A percentile compares a stretch with the other conserved stretches of the same genome.
phyloP scores from a whole-genome alignment of 495 filamentous ascomycete genomes.

The Cercophora samala region DNA sequence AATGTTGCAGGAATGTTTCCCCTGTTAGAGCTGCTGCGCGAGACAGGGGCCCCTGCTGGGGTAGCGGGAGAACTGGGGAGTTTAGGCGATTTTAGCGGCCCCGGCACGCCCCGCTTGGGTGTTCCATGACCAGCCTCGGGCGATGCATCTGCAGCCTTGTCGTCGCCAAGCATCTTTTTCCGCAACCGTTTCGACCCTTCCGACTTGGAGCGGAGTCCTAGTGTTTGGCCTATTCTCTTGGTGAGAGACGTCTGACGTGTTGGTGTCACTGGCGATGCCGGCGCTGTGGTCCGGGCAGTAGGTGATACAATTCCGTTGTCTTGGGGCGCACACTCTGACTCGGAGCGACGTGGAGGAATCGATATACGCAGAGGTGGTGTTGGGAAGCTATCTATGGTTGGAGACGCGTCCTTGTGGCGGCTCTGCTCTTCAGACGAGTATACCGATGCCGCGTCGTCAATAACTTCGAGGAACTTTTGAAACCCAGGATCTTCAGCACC shows the following conservation, averaged over 20 bases:
- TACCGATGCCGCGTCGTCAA: slow-evolving; percentile 23
- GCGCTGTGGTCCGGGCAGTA: slow-evolving; percentile 10
- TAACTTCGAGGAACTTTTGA: slow-evolving; percentile 36
- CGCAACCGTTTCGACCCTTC: slow-evolving; percentile 28
- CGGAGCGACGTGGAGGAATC: slow-evolving; percentile 11
- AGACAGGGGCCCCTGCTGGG: slow-evolving; percentile 23
- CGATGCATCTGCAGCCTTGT: slow-evolving; percentile 21
- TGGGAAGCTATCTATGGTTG: slow-evolving; percentile 13
- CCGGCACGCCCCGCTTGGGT: slow-evolving; percentile 24
- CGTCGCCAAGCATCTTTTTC: slow-evolving; percentile 35
- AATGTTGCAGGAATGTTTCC: slow-evolving; percentile 23
- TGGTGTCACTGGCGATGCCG: slow-evolving; percentile 18
- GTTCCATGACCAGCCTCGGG: slow-evolving; percentile 16
- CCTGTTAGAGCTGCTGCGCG: slow-evolving; percentile 6
- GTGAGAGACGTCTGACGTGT: slow-evolving; percentile 22
- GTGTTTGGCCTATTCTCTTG: slow-evolving; percentile 35
- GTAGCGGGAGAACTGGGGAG: slow-evolving; percentile 29
- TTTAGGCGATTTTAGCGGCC: slow-evolving; percentile 25
- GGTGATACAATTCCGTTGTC: slow-evolving; percentile 16
- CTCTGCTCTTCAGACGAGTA: slow-evolving; percentile 23
- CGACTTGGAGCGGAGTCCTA: slow-evolving; percentile 35
- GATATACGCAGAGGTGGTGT: slow-evolving; percentile 31
- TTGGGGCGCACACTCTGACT: not conserved
- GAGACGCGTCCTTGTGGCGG: not conserved
- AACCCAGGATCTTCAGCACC: slow-evolving; percentile 37